phyloP scores from a whole-genome alignment of 2,329 filamentous ascomycete genomes.

The Stemphylium beticola region DNA sequence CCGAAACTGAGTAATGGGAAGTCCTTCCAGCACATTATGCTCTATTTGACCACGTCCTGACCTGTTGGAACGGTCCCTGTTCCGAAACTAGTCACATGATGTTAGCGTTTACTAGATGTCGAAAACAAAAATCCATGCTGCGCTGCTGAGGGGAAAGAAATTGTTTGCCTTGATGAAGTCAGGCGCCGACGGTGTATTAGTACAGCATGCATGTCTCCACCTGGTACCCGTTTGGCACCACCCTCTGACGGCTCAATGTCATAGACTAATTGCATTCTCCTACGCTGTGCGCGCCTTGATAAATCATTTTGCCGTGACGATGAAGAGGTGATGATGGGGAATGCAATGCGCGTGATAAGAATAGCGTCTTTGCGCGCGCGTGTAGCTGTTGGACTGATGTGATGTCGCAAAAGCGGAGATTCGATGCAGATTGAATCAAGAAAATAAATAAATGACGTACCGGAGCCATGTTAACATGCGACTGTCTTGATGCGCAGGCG shows the following conservation, averaged over 20 bases:
- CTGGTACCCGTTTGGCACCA: neutral
- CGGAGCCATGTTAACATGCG: conserved; percentile 38
- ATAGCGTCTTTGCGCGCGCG: conserved; percentile 17
- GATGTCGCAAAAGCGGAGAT: conserved; percentile 2
- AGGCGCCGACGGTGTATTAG: neutral
- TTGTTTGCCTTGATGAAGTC: neutral
- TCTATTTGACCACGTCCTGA: conserved; percentile 65
- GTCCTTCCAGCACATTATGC: conserved; percentile 72
- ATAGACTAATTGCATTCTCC: neutral
- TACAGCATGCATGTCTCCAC: neutral
- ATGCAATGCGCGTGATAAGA: conserved; percentile 8
- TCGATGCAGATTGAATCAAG: conserved; percentile 1
- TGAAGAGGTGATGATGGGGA: neutral
- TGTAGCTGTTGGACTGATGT: neutral
- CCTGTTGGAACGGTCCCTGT: conserved; percentile 63
- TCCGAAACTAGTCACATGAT: conserved; percentile 56
- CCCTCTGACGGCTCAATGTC: neutral
- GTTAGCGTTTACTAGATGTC: conserved; percentile 21
- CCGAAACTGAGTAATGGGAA: conserved; percentile 91
- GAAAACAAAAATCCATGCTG: neutral
- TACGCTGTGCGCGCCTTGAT: neutral
- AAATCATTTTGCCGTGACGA: neutral
- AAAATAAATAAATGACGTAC: conserved; percentile 31
- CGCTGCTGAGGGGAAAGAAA: neutral
- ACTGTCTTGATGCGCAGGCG: conserved; percentile 26